Evolutionary conservation across 176 grass and related monocot genomes (phyloP), one percentile per base, ranked within the genome.

Genomic region (Raddia distichophylla): DNA sequence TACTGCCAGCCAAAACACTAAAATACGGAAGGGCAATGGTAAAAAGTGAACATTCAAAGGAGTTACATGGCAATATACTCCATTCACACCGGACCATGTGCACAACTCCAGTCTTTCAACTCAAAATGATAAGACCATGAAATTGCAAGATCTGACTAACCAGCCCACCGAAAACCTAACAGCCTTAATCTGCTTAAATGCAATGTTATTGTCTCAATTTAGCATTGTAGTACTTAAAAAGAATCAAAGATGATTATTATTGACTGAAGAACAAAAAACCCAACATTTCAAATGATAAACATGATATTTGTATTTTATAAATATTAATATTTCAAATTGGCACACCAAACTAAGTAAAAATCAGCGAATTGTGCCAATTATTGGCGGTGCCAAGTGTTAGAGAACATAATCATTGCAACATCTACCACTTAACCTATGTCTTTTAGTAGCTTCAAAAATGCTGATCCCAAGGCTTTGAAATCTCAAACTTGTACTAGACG

Each of bases 1-100:
- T 67, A 69, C 12, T 18, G 34, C 20, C 84, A 74, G 73, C 49
- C 49, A 80, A 43, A 67, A 62, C 46, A 76, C 8, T 2, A 11
- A 20, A 33, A 52, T 18, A 6, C 1, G 16, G 66, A 63, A 19
- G 17, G 7, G 8, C 47, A 46, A 67, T 62, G 20, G 15, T 19
- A 62, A 46, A 1, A 14, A 10, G 10, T n/a, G 20, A 68, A 61
- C 1, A 34, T 18, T 52, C 9, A 0, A 82, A 59, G 47, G 55
- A 48, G 1, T 59, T 58, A 62, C 2, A 60, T 20, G 51, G 27
- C 27, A 27, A 27, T 27, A 27, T 27, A 27, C 27, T 0, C 27
- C 1, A 27, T 27, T 27, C 27, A 27, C 27, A 27, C 27, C 27
- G 27, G 27, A 27, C 27, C 1, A 27, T 27, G 27, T 27, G 27